Conservation (phyloP, 495 filamentous ascomycete species). For the Penicillium malachiteum region DNA sequence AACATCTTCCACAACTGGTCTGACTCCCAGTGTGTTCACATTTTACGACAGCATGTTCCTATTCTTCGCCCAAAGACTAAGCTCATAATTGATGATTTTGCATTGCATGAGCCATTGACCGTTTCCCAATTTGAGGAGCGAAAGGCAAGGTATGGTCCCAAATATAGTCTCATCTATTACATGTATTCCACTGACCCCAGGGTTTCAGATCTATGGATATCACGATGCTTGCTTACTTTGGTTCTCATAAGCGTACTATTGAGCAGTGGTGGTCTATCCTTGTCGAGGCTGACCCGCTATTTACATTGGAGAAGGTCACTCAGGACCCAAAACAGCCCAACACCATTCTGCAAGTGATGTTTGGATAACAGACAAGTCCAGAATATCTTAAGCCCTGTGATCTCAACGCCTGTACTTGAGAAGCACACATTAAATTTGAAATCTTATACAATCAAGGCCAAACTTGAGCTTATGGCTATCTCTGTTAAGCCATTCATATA, state of each 20-base stretch:
- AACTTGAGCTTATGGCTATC: too few relatives aligned
- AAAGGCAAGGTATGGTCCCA: neutral
- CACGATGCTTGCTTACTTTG: neutral
- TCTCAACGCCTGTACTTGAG: too few relatives aligned
- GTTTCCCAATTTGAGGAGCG: neutral
- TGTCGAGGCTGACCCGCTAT: neutral
- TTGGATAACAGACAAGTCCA: neutral
- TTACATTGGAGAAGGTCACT: neutral
- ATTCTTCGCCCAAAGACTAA: neutral
- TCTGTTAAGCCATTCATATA: too few relatives aligned
- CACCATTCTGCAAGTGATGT: neutral
- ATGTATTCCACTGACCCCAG: neutral
- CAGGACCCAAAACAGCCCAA: neutral
- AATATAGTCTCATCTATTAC: neutral
- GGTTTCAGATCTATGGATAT: neutral
- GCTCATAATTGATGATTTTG: neutral
- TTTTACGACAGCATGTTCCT: neutral
- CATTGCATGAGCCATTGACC: neutral
- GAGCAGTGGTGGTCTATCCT: neutral
- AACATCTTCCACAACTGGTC: slow-evolving; percentile 1
- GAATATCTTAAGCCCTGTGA: too few relatives aligned
- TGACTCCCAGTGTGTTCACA: neutral
- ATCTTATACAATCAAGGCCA: too few relatives aligned
- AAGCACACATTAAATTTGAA: too few relatives aligned
- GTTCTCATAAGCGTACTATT: neutral